Percentiles rank a stretch among this genome's conserved stretches.
These are phyloP conservation scores for Leonotis leonurus DNA, from an alignment of 257 asterid species.

Conservation along the genomic window DNA sequence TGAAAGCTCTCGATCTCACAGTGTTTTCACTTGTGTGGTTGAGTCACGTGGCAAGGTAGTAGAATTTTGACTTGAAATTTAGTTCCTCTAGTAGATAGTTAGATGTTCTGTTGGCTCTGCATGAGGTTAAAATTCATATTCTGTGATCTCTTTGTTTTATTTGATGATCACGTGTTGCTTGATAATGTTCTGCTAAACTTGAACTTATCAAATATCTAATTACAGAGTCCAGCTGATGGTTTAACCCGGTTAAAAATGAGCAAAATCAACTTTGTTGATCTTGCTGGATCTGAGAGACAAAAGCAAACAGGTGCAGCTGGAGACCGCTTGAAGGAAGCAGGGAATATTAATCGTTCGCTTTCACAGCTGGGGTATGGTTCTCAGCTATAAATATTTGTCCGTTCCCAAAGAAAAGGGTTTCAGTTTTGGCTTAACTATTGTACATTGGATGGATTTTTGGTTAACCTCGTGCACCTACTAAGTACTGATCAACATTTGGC, in stretches of 20 bases:
- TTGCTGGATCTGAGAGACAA: slow-evolving; percentile 99
- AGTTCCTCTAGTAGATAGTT: neutral
- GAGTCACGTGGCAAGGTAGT: slow-evolving; percentile 97
- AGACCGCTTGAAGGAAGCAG: slow-evolving; percentile 97
- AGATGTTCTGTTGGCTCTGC: neutral
- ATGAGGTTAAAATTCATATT: neutral
- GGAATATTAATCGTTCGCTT: slow-evolving; percentile 95
- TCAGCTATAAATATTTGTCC: neutral
- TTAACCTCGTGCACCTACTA: neutral
- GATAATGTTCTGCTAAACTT: slow-evolving; percentile 13
- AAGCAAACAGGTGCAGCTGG: slow-evolving; percentile 99
- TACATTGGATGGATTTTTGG: neutral
- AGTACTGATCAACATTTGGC: neutral
- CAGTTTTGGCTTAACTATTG: neutral
- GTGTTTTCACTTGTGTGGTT: slow-evolving; percentile 94
- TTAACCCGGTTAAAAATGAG: slow-evolving; percentile 74
- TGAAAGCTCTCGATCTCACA: slow-evolving; percentile 98
- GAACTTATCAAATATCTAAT: slow-evolving; percentile 13
- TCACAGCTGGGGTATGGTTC: slow-evolving; percentile 88
- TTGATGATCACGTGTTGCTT: no score
- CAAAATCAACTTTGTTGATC: slow-evolving; percentile 94
- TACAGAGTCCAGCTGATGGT: slow-evolving; percentile 80
- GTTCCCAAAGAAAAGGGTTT: neutral
- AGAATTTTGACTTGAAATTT: neutral
- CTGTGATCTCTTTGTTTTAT: no score